These are phyloP conservation scores for Penicillium sp. DNA, from an alignment of 2,329 filamentous ascomycete species.

Conservation along the genomic window DNA sequence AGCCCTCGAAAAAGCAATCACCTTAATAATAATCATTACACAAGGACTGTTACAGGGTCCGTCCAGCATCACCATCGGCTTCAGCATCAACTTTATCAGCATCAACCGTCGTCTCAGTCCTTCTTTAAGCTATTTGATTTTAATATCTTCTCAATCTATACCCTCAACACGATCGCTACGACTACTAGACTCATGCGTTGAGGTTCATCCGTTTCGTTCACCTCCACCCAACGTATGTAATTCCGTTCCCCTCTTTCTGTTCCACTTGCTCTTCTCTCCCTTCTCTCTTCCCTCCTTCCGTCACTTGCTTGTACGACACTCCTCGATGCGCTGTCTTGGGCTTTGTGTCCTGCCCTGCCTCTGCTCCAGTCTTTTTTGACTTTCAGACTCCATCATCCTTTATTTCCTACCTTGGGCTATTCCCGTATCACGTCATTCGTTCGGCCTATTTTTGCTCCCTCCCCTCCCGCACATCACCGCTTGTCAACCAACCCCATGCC, in stretches of 20 bases:
- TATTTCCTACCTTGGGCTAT: neutral
- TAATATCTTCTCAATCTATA: conserved; percentile 16
- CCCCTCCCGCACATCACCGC: conserved; percentile 9
- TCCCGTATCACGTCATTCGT: conserved; percentile 10
- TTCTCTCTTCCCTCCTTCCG: conserved; percentile 11
- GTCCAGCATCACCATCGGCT: conserved; percentile 12
- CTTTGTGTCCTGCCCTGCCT: neutral
- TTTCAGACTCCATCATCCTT: neutral
- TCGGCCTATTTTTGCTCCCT: neutral
- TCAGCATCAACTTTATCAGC: conserved; percentile 20
- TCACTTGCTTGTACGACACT: neutral
- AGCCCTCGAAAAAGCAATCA: conserved; percentile 8
- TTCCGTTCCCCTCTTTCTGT: conserved; percentile 17
- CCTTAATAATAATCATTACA: conserved; percentile 23
- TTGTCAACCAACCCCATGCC: conserved; percentile 5
- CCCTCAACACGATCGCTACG: conserved; percentile 27
- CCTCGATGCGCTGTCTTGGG: neutral
- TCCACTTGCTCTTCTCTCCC: conserved; percentile 12
- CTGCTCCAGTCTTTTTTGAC: neutral
- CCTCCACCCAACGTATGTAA: conserved; percentile 31
- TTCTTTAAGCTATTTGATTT: conserved; percentile 15
- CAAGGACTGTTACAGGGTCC: conserved; percentile 12
- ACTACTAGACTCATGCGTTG: conserved; percentile 30
- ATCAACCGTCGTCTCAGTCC: conserved; percentile 15
- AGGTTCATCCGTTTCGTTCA: conserved; percentile 26